Conservation (phyloP, 768 basidiomycete genomes). For the Xerocomus spinulosus region DNA sequence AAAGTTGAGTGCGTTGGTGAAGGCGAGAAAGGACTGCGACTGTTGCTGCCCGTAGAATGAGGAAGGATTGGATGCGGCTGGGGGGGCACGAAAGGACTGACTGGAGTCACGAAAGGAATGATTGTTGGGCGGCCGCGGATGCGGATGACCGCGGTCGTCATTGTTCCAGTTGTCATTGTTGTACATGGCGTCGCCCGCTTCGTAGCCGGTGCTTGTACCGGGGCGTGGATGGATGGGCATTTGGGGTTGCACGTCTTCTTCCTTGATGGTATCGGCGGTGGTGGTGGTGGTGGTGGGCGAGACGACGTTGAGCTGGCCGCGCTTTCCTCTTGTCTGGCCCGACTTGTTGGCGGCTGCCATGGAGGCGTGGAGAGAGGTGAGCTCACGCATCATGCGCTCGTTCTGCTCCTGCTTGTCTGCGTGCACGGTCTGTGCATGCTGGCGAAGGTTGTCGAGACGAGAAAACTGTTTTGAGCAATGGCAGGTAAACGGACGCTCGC, state of each 20-base stretch:
- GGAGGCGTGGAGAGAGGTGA: constrained; percentile 75
- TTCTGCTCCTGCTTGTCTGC: constrained; percentile 90
- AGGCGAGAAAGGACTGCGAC: constrained; percentile 69
- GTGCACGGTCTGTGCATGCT: constrained; percentile 96
- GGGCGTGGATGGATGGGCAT: constrained; percentile 49
- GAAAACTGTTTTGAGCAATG: constrained; percentile 96
- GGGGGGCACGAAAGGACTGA: constrained; percentile 77
- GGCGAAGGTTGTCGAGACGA: constrained; percentile 92
- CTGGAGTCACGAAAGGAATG: constrained; percentile 78
- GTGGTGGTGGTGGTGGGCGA: constrained; percentile 17
- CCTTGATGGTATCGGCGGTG: constrained; percentile 33
- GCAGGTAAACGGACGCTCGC: constrained; percentile 93
- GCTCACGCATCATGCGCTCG: constrained; percentile 87
- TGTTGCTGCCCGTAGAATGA: constrained; percentile 38
- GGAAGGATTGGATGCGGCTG: constrained; percentile 39
- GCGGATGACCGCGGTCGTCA: constrained; percentile 36
- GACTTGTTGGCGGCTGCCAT: constrained; percentile 59
- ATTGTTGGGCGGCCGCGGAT: constrained; percentile 37
- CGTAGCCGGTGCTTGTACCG: constrained; percentile 72
- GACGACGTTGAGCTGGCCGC: constrained; percentile 26
- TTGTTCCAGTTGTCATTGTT: constrained; percentile 34
- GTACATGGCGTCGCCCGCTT: constrained; percentile 38
- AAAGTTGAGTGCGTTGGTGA: constrained; percentile 46
- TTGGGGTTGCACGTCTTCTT: constrained; percentile 35
- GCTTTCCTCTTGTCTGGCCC: constrained; percentile 36